Percentiles rank a stretch among this genome's conserved stretches.
These are phyloP conservation scores for Apiospora kogelbergensis DNA, from an alignment of 2,329 filamentous ascomycete genomes.

Conservation along the genomic window DNA sequence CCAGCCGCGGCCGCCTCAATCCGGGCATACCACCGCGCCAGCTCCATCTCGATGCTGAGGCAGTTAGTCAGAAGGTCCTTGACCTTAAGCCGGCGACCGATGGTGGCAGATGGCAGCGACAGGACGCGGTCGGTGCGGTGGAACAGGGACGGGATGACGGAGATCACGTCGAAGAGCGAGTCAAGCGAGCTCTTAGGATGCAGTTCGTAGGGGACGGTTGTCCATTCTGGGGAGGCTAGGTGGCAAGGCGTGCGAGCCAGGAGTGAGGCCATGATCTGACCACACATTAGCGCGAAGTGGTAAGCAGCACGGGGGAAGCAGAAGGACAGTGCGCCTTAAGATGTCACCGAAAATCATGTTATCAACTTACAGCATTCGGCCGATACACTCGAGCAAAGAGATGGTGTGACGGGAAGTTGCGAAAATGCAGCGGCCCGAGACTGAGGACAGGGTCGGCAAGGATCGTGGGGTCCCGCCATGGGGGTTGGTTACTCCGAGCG, in stretches of 20 bases:
- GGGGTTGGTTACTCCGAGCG: slow-evolving; percentile 30
- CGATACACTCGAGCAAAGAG: slow-evolving; percentile 58
- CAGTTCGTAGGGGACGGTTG: slow-evolving; percentile 48
- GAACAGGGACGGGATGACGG: slow-evolving; percentile 48
- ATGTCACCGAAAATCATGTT: not conserved
- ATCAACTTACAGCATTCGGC: slow-evolving; percentile 48
- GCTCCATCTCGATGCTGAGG: slow-evolving; percentile 45
- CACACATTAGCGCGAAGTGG: not conserved
- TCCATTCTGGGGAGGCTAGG: slow-evolving; percentile 53
- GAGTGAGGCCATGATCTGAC: slow-evolving; percentile 47
- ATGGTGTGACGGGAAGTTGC: slow-evolving; percentile 55
- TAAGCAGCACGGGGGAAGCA: not conserved
- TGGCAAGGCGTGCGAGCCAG: slow-evolving; percentile 51
- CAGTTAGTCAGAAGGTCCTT: slow-evolving; percentile 50
- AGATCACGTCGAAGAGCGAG: slow-evolving; percentile 50
- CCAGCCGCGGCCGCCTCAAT: slow-evolving; percentile 24
- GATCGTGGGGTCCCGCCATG: slow-evolving; percentile 38
- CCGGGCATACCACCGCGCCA: slow-evolving; percentile 47
- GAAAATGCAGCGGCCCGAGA: slow-evolving; percentile 47
- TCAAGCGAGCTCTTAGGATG: slow-evolving; percentile 54
- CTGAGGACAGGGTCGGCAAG: slow-evolving; percentile 38
- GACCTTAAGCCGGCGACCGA: slow-evolving; percentile 41
- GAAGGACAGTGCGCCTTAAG: no score
- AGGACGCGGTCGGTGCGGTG: slow-evolving; percentile 43
- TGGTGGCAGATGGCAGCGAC: slow-evolving; percentile 21